Percentiles rank a stretch among this genome's conserved stretches.
Evolutionary conservation across 139 green algal species (phyloP).

Genomic region (Picochlorum sp.): DNA sequence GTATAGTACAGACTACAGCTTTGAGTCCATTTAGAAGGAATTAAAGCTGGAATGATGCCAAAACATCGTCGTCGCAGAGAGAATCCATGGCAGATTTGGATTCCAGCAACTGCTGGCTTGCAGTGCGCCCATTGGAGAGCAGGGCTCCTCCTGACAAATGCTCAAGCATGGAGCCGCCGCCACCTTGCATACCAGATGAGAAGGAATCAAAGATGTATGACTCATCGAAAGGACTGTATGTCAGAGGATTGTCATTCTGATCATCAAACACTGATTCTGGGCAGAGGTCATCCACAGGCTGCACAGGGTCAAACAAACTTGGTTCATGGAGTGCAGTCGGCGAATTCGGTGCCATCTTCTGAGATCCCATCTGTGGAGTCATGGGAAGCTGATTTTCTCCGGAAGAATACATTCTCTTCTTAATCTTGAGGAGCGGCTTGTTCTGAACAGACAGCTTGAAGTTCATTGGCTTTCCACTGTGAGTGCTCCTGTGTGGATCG

Average conservation of each 20-base stretch:
- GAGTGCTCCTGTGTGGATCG: background rate
- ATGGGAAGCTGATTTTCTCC: no score
- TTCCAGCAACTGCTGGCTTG: slow-evolving; percentile 3
- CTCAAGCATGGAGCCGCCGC: background rate
- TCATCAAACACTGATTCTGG: background rate
- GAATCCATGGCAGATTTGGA: background rate
- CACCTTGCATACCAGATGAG: background rate
- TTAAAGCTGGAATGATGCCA: background rate
- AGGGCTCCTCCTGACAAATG: slow-evolving; percentile 6
- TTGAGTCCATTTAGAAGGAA: no score
- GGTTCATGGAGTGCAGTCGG: no score
- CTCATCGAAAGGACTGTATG: background rate
- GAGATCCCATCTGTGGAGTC: no score
- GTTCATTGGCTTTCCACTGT: no score
- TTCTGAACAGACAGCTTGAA: no score
- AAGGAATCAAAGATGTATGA: slow-evolving; percentile 6
- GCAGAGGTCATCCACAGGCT: no score
- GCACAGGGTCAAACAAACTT: no score
- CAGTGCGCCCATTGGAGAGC: background rate
- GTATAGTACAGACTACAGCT: no score
- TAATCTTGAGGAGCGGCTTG: no score
- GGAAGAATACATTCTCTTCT: no score
- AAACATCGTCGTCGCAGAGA: slow-evolving; percentile 1
- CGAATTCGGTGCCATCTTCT: no score
- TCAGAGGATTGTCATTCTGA: slow-evolving; percentile 8